Evolutionary conservation across 139 green algal species (phyloP).

Genomic region (Pedinophyceae sp.): DNA sequence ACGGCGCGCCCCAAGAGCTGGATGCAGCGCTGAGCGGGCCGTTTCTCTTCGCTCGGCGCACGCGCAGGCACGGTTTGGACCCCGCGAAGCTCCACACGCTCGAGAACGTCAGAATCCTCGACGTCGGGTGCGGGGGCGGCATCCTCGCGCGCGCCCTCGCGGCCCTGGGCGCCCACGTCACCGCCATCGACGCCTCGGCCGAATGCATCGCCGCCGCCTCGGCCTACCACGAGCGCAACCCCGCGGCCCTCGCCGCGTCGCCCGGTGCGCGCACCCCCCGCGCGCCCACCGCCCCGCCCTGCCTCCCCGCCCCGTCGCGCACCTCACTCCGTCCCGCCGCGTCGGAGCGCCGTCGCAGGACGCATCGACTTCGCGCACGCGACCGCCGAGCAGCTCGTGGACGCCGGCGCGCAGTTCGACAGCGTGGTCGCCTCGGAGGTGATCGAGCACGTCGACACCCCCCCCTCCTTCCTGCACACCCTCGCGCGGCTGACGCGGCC

Average conservation of each 20-base stretch:
- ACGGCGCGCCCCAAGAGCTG: neutral
- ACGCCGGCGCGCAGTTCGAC: constrained; percentile 20
- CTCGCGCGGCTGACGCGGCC: constrained; percentile 11
- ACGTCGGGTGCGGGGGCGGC: constrained; percentile 81
- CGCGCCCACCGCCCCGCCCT: neutral
- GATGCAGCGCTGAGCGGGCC: neutral
- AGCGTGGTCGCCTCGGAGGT: constrained; percentile 50
- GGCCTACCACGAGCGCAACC: constrained; percentile 11
- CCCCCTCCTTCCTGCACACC: constrained; percentile 22
- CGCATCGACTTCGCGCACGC: constrained; percentile 12
- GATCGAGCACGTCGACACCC: constrained; percentile 42
- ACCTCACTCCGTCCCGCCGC: no score
- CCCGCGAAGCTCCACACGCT: constrained; percentile 9
- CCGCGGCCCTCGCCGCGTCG: constrained; percentile 12
- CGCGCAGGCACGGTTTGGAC: constrained; percentile 3
- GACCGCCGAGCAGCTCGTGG: constrained; percentile 24
- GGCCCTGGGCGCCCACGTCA: constrained; percentile 47
- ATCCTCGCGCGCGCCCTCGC: constrained; percentile 64
- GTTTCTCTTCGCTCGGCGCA: neutral
- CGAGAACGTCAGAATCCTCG: constrained; percentile 35
- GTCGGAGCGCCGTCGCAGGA: no score
- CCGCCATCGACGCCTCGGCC: constrained; percentile 34
- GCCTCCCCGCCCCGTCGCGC: no score
- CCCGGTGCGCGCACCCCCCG: constrained; percentile 19
- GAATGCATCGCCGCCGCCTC: constrained; percentile 7